Percentiles rank a stretch among this genome's conserved stretches.
These are phyloP conservation scores for Boletus mariae DNA, from an alignment of 1,284 basidiomycete genomes.

Conservation along the genomic window DNA sequence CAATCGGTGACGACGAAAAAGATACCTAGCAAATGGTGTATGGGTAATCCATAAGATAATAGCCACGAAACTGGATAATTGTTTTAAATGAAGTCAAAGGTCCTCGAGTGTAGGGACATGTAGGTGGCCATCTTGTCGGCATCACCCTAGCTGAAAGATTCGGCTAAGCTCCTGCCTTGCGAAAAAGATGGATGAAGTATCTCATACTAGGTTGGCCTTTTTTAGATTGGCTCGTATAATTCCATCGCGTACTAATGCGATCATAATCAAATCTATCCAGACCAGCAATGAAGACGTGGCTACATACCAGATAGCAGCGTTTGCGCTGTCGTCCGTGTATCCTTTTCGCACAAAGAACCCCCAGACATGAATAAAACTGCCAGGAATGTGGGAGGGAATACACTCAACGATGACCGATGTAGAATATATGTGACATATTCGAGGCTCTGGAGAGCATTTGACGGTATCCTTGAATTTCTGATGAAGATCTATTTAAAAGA, in stretches of 20 bases:
- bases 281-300: neutral
- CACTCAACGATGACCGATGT: conserved; percentile 58
- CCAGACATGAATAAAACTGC: conserved; percentile 1
- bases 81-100: neutral
- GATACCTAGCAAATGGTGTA: conserved; percentile 22
- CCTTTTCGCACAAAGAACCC: conserved; percentile 22
- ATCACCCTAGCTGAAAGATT: neutral
- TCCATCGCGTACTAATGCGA: conserved; percentile 49
- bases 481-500: conserved; percentile 34
- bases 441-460: conserved; percentile 44
- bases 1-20: neutral
- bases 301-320: conserved; percentile 37
- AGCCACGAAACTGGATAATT: neutral
- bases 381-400: neutral
- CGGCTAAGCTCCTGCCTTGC: neutral
- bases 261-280: conserved; percentile 1
- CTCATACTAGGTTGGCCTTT: conserved; percentile 41
- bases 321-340: conserved; percentile 42
- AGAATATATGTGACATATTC: conserved; percentile 53
- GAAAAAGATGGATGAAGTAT: neutral
- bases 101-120: neutral
- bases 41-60: conserved; percentile 19
- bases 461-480: conserved; percentile 59
- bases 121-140: neutral
- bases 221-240: conserved; percentile 52